Evolutionary conservation across 2,329 filamentous ascomycete genomes (phyloP).

Genomic region (Lasiodiplodia hormozganensis): DNA sequence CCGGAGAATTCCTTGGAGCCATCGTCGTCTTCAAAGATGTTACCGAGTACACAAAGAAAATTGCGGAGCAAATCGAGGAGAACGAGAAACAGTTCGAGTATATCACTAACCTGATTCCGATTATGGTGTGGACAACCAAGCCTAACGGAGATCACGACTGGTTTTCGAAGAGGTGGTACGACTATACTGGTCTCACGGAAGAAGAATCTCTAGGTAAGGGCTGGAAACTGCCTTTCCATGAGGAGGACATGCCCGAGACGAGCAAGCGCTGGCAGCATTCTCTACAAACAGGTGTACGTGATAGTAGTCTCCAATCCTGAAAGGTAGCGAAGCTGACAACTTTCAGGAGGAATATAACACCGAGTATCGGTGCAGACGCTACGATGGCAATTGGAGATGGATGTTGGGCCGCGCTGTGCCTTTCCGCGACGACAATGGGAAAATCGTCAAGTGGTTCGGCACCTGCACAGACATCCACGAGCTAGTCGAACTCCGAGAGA

Average conservation of each 20-base stretch:
- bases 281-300: slow-evolving; percentile 63
- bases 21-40: slow-evolving; percentile 76
- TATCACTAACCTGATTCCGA: slow-evolving; percentile 70
- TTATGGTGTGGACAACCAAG: slow-evolving; percentile 73
- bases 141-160: slow-evolving; percentile 73
- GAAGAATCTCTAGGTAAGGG: slow-evolving; percentile 68
- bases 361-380: slow-evolving; percentile 73
- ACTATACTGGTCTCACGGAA: slow-evolving; percentile 73
- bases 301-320: not conserved
- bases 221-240: slow-evolving; percentile 72
- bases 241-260: slow-evolving; percentile 69
- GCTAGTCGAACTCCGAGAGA: slow-evolving; percentile 70
- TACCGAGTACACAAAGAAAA: slow-evolving; percentile 72
- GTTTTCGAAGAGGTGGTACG: slow-evolving; percentile 79
- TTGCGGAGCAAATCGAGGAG: slow-evolving; percentile 71
- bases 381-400: slow-evolving; percentile 77
- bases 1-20: slow-evolving; percentile 75
- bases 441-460: slow-evolving; percentile 81
- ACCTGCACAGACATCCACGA: slow-evolving; percentile 83
- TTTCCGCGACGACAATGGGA: slow-evolving; percentile 69
- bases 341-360: slow-evolving; percentile 65
- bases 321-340: not conserved
- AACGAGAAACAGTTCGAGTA: slow-evolving; percentile 77
- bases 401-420: slow-evolving; percentile 77
- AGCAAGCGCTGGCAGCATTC: slow-evolving; percentile 66